Evolutionary conservation across 495 filamentous ascomycete species (phyloP).

Genomic region (Tricharina praecox): DNA sequence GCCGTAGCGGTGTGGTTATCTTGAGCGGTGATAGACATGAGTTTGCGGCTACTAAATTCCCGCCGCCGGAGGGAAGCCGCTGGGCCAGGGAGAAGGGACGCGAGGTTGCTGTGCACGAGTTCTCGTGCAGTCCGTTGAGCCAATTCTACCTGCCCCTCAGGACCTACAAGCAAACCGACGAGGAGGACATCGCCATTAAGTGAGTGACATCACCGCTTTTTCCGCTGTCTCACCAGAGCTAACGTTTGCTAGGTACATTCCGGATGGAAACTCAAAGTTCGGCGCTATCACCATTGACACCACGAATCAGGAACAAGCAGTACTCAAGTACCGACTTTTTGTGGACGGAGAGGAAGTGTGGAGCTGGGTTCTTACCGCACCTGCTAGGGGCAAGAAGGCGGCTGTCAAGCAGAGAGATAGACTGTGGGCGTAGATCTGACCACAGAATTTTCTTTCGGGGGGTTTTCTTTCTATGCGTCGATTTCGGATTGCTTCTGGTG

Average conservation of each 20-base stretch:
- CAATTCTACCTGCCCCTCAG: constrained; percentile 86
- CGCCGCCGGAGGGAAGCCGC: constrained; percentile 31
- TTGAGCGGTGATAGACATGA: constrained; percentile 86
- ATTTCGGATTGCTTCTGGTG: too few relatives aligned
- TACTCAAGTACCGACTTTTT: constrained; percentile 65
- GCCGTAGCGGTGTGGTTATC: constrained; percentile 61
- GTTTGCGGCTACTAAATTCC: constrained; percentile 84
- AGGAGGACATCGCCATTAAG: constrained; percentile 64
- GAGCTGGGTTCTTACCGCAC: constrained; percentile 45
- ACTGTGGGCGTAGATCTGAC: constrained; percentile 1
- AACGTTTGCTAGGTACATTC: constrained; percentile 43
- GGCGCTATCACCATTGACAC: constrained; percentile 71
- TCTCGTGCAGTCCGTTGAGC: constrained; percentile 69
- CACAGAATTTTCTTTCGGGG: too few relatives aligned
- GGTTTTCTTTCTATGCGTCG: too few relatives aligned
- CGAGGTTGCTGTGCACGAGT: constrained; percentile 53
- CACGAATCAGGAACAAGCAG: constrained; percentile 40
- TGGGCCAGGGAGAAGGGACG: constrained; percentile 2
- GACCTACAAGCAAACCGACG: constrained; percentile 61
- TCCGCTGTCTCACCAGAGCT: background rate
- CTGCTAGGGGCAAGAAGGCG: constrained; percentile 20
- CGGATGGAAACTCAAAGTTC: constrained; percentile 79
- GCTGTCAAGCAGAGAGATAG: background rate
- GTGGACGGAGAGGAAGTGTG: constrained; percentile 64
- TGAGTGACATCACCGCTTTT: constrained; percentile 28